Evolutionary conservation across 805 yeast species (phyloP).

Genomic region (Debaryomyces prosopidis): DNA sequence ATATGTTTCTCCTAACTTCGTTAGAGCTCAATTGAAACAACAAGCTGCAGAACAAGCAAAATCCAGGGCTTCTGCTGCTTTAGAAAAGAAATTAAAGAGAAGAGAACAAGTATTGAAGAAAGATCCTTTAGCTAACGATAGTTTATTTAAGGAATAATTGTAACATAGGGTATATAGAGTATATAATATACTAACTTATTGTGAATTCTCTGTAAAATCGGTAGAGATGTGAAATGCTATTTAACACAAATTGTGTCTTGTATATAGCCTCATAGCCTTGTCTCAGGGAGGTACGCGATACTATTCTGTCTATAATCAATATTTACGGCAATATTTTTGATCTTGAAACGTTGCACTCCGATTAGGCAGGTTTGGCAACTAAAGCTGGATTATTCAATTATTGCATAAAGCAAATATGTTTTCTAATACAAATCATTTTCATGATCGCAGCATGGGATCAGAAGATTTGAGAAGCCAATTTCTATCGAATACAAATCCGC

Average conservation of each 20-base stretch:
- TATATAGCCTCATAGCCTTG: background rate
- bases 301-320: no score
- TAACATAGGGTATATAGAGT: background rate
- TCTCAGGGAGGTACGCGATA: background rate
- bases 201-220: background rate
- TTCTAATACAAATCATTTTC: background rate
- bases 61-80: slow-evolving; percentile 76
- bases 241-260: background rate
- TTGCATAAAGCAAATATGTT: background rate
- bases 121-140: slow-evolving; percentile 82
- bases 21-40: slow-evolving; percentile 83
- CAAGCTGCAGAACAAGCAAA: slow-evolving; percentile 79
- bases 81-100: slow-evolving; percentile 70
- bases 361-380: no score
- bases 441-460: background rate
- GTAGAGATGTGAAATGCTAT: no score
- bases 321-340: background rate
- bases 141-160: slow-evolving; percentile 55
- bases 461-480: slow-evolving; percentile 16
- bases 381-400: background rate
- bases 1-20: slow-evolving; percentile 93
- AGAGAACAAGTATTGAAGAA: slow-evolving; percentile 72
- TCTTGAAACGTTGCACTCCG: background rate
- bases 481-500: slow-evolving; percentile 15
- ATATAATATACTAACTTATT: background rate